Evolutionary conservation across 805 yeast species (phyloP).

Genomic region (Ogataea neopini): DNA sequence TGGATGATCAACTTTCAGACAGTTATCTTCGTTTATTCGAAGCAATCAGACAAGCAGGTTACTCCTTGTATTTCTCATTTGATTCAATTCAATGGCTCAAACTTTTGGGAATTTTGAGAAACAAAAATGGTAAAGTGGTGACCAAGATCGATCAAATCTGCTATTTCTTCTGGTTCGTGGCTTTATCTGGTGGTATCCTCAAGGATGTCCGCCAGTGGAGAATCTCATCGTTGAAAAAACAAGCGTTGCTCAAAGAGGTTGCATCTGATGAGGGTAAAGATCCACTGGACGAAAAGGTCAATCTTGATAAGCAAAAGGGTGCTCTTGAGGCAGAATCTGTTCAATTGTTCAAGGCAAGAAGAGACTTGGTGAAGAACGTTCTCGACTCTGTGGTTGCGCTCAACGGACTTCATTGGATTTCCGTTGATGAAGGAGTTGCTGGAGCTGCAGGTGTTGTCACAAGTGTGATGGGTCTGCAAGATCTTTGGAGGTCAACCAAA

Average conservation of each 20-base stretch:
- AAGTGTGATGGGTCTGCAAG: slow-evolving; percentile 73
- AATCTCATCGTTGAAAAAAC: slow-evolving; percentile 40
- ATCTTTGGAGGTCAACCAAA: slow-evolving; percentile 59
- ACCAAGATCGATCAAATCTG: slow-evolving; percentile 56
- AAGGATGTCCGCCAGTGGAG: slow-evolving; percentile 57
- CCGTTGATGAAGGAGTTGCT: slow-evolving; percentile 72
- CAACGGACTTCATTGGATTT: slow-evolving; percentile 60
- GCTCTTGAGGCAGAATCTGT: slow-evolving; percentile 41
- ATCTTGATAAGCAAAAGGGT: slow-evolving; percentile 30
- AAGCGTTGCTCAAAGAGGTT: slow-evolving; percentile 29
- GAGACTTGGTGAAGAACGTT: slow-evolving; percentile 73
- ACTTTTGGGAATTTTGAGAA: slow-evolving; percentile 55
- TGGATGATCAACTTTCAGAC: slow-evolving; percentile 70
- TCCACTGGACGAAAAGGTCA: slow-evolving; percentile 31
- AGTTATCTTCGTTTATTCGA: slow-evolving; percentile 52
- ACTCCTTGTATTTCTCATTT: slow-evolving; percentile 60
- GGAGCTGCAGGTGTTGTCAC: slow-evolving; percentile 86
- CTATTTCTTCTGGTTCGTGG: slow-evolving; percentile 76
- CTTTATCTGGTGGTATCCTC: slow-evolving; percentile 61
- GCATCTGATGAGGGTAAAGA: slow-evolving; percentile 32
- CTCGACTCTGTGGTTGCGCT: slow-evolving; percentile 76
- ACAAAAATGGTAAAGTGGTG: slow-evolving; percentile 30
- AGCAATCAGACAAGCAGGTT: slow-evolving; percentile 58
- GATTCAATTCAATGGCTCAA: slow-evolving; percentile 66
- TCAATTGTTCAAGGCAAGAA: slow-evolving; percentile 45